A percentile compares a stretch with the other conserved stretches of the same genome.
Evolutionary conservation across 164 flowering plant genomes (phyloP).

Genomic region (Vitis amurensis): DNA sequence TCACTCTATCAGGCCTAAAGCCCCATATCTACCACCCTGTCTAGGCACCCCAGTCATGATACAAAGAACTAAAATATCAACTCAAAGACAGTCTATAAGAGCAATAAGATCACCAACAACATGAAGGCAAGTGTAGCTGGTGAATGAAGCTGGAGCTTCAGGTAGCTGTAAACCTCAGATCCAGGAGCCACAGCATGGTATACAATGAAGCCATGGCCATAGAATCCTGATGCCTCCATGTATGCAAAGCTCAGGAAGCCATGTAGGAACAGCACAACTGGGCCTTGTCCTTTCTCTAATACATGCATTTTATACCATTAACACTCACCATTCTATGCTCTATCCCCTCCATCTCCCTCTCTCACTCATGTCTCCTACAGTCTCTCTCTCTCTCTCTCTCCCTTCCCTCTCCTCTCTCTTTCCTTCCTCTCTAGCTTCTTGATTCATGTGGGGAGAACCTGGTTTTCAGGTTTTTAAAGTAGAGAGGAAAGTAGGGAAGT

Average conservation of each 20-base stretch:
- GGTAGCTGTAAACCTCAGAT: too few species aligned
- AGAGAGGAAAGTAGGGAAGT: too few species aligned
- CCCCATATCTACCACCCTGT: slow-evolving; percentile 47
- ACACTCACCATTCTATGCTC: slow-evolving; percentile 40
- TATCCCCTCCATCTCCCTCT: slow-evolving; percentile 40
- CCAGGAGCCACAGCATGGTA: slow-evolving; percentile 62
- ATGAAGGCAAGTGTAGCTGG: slow-evolving; percentile 42
- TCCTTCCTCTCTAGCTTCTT: too few species aligned
- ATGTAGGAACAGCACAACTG: slow-evolving; percentile 48
- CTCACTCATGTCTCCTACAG: neutral
- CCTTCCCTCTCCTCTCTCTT: neutral
- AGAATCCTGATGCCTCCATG: slow-evolving; percentile 64
- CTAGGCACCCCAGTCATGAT: slow-evolving; percentile 46
- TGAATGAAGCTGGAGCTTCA: slow-evolving; percentile 30
- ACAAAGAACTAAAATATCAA: too few species aligned
- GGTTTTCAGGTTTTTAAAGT: too few species aligned
- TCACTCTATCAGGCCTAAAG: slow-evolving; percentile 39
- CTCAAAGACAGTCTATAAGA: slow-evolving; percentile 34
- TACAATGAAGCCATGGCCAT: slow-evolving; percentile 37
- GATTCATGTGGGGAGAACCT: too few species aligned
- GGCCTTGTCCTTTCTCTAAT: slow-evolving; percentile 54
- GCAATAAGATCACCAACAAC: slow-evolving; percentile 59
- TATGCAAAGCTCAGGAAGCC: slow-evolving; percentile 59
- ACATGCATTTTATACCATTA: slow-evolving; percentile 61
- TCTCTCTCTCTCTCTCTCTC: neutral